phyloP scores from a whole-genome alignment of 1,284 basidiomycete species.

The Microbotryomycetes sp. region DNA sequence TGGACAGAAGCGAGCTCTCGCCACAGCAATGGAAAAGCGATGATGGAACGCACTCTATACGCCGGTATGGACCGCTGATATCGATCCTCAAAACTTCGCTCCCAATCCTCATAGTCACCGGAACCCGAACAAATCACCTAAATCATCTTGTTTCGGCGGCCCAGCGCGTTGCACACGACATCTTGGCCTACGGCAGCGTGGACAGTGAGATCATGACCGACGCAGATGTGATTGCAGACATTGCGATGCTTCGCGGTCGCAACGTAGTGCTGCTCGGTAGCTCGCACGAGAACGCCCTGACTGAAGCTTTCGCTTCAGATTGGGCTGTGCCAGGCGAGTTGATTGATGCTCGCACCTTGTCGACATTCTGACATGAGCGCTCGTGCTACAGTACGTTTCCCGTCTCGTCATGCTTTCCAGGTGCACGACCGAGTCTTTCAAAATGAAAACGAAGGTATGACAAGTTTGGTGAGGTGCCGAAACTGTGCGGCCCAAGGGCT shows the following conservation, averaged over 20 bases:
- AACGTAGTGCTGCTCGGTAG: slow-evolving; percentile 5
- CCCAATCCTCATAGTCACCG: slow-evolving; percentile 54
- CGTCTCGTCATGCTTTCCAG: neutral
- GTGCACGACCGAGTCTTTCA: neutral
- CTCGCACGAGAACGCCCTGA: neutral
- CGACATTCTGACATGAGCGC: neutral
- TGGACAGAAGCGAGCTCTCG: neutral
- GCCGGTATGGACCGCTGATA: slow-evolving; percentile 55
- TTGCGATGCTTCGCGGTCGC: neutral
- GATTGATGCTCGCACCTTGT: neutral
- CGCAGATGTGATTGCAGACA: slow-evolving; percentile 42
- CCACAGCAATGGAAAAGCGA: neutral
- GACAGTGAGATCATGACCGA: slow-evolving; percentile 56
- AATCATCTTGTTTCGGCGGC: slow-evolving; percentile 48
- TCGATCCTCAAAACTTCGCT: slow-evolving; percentile 52
- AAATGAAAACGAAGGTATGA: neutral
- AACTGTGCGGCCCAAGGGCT: neutral
- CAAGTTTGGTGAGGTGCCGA: neutral
- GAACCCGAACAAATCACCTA: too few relatives aligned
- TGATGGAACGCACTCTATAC: slow-evolving; percentile 26
- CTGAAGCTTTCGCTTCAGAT: neutral
- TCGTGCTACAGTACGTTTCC: neutral
- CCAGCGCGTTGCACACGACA: slow-evolving; percentile 57
- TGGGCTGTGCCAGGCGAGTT: neutral
- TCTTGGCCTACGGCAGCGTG: slow-evolving; percentile 61